Evolutionary conservation across 1,139 yeast species (phyloP), one percentile per base, ranked within the genome.

Genomic region (Sugiyamaella japonica): DNA sequence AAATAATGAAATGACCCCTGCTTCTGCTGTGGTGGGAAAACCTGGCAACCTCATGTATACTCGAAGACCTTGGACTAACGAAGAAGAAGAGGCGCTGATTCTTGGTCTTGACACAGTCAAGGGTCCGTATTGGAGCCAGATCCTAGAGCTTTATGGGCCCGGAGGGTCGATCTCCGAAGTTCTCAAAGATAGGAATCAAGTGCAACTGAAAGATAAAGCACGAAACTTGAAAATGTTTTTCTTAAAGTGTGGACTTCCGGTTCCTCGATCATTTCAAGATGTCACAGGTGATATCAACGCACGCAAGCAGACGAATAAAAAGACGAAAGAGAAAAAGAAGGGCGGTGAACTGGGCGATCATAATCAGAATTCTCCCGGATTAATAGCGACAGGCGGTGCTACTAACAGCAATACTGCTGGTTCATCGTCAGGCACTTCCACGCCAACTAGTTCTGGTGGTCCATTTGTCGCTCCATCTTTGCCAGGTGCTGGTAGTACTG

Each of bases 121-220:
- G 62, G 99, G 99, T 0, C 95, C 98, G 0, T 89, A 85, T 62
- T 93, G 99, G 99, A 79, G 95, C 1, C 86, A 87, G 54, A 93
- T 93, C 53, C 72, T 90, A 48, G 97, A 89, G 64, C 74, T 86
- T 25, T 88, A 87, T 68, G 99, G 99, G 0, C 86, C 95, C 7
- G 98, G 97, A 7, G 99, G 99, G 3, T 80, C 85, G 47, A 79
- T 87, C 25, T 84, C 86, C 28, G 97, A 93, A 69, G 83, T 85
- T 1, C 76, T 93, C 62, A 91, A 89, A 69, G 88, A 89, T 66
- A 77, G 98, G 66, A 85, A 86, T 10, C 96, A 90, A 67, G 90
- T 91, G 10, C 98, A 91, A 69, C 77, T 93, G 56, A 93, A 93
- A 68, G 99, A 93, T 68, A 93, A 93, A 67, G 98, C 98, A 0